phyloP scores from a whole-genome alignment of 352 stramenopile genomes.

The Sclerospora graminicola region DNA sequence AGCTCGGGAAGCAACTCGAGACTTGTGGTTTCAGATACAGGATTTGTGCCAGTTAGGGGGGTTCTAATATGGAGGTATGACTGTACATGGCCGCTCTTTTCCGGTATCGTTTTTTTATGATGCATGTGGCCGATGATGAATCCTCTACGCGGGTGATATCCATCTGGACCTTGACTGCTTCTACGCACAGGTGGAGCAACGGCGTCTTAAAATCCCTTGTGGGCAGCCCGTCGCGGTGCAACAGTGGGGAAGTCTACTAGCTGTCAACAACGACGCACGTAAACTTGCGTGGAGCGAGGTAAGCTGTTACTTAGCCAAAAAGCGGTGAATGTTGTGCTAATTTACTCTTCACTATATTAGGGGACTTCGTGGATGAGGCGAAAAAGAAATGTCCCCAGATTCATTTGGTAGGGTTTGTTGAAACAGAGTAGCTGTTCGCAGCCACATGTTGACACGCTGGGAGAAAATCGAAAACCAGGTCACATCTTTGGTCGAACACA shows the following conservation, averaged over 20 bases:
- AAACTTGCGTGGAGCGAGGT: slow-evolving; percentile 57
- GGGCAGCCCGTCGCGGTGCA: slow-evolving; percentile 65
- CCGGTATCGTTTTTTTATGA: no score
- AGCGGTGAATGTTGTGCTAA: not conserved
- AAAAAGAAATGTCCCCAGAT: slow-evolving; percentile 71
- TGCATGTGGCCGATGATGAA: not conserved
- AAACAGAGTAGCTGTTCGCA: slow-evolving; percentile 18
- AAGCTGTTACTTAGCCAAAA: not conserved
- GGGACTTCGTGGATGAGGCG: slow-evolving; percentile 44
- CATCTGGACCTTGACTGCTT: slow-evolving; percentile 85
- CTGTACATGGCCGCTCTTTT: no score
- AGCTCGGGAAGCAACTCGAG: slow-evolving; percentile 65
- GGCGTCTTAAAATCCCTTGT: slow-evolving; percentile 51
- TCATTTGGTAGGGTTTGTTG: no score
- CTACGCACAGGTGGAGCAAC: slow-evolving; percentile 80
- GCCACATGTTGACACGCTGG: slow-evolving; percentile 75
- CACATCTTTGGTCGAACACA: slow-evolving; percentile 57
- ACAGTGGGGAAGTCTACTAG: slow-evolving; percentile 76
- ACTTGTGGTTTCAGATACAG: no score
- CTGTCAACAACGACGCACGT: slow-evolving; percentile 76
- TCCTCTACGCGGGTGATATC: slow-evolving; percentile 45
- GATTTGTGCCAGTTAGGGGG: no score
- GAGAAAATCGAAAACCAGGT: slow-evolving; percentile 56
- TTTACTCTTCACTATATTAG: slow-evolving; percentile 1
- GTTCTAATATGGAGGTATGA: no score